These are phyloP conservation scores for Penium margaritaceum DNA, from an alignment of 139 green algal genomes.

Conservation along the genomic window DNA sequence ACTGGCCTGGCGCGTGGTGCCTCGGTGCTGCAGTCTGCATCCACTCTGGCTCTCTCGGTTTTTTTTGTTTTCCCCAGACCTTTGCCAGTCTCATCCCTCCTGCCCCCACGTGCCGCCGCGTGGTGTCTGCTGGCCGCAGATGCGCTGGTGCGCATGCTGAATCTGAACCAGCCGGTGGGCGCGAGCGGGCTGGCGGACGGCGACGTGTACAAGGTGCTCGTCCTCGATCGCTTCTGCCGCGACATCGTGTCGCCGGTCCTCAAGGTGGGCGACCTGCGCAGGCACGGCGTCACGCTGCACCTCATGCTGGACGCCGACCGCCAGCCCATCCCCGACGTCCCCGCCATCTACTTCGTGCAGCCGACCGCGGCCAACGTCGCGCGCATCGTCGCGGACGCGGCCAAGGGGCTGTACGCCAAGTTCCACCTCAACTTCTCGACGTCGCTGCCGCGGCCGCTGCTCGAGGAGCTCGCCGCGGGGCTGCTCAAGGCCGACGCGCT, in stretches of 20 bases:
- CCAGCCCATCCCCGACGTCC: slow-evolving; percentile 89
- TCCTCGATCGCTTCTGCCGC: slow-evolving; percentile 80
- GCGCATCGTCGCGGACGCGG: slow-evolving; percentile 66
- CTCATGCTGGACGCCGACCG: slow-evolving; percentile 76
- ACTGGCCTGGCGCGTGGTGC: no score
- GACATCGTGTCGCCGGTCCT: slow-evolving; percentile 84
- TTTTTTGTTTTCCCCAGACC: not conserved
- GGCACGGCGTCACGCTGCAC: slow-evolving; percentile 89
- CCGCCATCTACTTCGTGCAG: slow-evolving; percentile 90
- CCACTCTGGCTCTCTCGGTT: not conserved
- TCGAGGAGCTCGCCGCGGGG: slow-evolving; percentile 65
- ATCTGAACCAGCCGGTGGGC: slow-evolving; percentile 41
- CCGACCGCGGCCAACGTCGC: slow-evolving; percentile 62
- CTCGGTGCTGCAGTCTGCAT: not conserved
- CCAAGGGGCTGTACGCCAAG: slow-evolving; percentile 73
- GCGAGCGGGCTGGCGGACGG: slow-evolving; percentile 24
- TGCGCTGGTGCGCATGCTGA: slow-evolving; percentile 51
- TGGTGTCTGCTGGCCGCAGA: slow-evolving; percentile 22
- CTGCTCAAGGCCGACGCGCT: slow-evolving; percentile 55
- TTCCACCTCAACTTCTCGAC: slow-evolving; percentile 89
- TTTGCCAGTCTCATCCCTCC: not conserved
- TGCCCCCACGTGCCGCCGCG: not conserved
- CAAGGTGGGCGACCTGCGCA: slow-evolving; percentile 73
- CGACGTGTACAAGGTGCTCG: slow-evolving; percentile 85
- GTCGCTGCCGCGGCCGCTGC: slow-evolving; percentile 57